A percentile compares a stretch with the other conserved stretches of the same genome.
Conservation (phyloP, 257 asterid genomes). For the Solanum gracilifrons region DNA sequence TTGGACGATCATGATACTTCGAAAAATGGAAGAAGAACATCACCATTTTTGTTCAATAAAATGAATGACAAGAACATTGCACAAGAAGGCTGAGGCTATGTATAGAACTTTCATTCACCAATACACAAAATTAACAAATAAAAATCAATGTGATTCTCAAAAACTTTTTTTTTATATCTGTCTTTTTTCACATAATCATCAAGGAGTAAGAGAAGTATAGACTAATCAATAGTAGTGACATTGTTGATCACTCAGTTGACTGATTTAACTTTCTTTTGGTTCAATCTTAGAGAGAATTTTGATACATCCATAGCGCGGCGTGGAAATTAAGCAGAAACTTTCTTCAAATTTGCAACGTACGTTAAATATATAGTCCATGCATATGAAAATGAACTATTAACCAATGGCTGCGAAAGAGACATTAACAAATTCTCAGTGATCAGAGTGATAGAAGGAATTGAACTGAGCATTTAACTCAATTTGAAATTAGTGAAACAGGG, state of each 20-base stretch:
- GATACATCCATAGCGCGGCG: background rate
- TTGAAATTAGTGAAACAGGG: background rate
- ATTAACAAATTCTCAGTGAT: background rate
- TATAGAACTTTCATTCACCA: background rate
- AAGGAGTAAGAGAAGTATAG: background rate
- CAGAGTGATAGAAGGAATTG: background rate
- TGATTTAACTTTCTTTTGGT: background rate
- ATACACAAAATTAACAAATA: background rate
- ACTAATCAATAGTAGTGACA: background rate
- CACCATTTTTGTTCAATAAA: background rate
- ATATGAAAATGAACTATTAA: slow-evolving; percentile 69
- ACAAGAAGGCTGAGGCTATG: background rate
- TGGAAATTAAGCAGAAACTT: slow-evolving; percentile 29
- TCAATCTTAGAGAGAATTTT: background rate
- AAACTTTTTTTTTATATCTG: background rate
- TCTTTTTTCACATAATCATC: background rate
- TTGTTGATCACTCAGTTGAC: background rate
- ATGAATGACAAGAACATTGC: background rate
- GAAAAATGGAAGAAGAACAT: background rate
- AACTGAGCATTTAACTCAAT: background rate
- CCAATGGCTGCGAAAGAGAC: slow-evolving; percentile 46
- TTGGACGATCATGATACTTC: background rate
- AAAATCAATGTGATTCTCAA: background rate
- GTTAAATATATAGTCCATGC: slow-evolving; percentile 86
- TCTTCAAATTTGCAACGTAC: slow-evolving; percentile 76